Evolutionary conservation across 306 rosid genomes (phyloP).

Genomic region (Dicorynia guianensis): DNA sequence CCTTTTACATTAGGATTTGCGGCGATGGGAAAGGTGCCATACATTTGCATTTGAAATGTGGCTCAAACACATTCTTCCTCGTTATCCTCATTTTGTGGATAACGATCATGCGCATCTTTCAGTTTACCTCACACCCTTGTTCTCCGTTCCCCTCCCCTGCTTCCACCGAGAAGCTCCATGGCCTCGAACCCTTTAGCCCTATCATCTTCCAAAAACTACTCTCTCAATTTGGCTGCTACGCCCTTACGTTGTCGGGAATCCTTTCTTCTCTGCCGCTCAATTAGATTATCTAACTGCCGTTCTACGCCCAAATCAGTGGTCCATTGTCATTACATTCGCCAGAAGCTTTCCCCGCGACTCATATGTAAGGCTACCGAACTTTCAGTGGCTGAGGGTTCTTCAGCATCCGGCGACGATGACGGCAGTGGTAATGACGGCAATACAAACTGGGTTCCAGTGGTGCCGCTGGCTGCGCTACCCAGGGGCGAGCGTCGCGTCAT

Average conservation of each 20-base stretch:
- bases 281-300: neutral
- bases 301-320: conserved; percentile 19
- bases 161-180: conserved; percentile 41
- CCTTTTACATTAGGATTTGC: too few species aligned
- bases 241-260: conserved; percentile 25
- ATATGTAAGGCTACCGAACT: conserved; percentile 73
- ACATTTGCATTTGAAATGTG: conserved; percentile 29
- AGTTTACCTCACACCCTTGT: conserved; percentile 5
- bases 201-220: conserved; percentile 41
- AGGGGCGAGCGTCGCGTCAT: conserved; percentile 93
- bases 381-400: conserved; percentile 64
- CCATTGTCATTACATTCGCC: neutral
- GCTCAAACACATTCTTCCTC: neutral
- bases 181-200: conserved; percentile 54
- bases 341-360: conserved; percentile 10
- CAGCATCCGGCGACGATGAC: conserved; percentile 56
- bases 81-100: conserved; percentile 48
- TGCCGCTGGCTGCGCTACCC: conserved; percentile 87
- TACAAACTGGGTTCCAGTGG: conserved; percentile 86
- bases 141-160: neutral
- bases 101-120: conserved; percentile 1
- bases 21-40: too few species aligned
- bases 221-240: conserved; percentile 9
- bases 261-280: conserved; percentile 26
- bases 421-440: conserved; percentile 14